Percentiles rank a stretch among this genome's conserved stretches.
Conservation (phyloP, 73 alveolate species). For the Blepharisma japonicum region DNA sequence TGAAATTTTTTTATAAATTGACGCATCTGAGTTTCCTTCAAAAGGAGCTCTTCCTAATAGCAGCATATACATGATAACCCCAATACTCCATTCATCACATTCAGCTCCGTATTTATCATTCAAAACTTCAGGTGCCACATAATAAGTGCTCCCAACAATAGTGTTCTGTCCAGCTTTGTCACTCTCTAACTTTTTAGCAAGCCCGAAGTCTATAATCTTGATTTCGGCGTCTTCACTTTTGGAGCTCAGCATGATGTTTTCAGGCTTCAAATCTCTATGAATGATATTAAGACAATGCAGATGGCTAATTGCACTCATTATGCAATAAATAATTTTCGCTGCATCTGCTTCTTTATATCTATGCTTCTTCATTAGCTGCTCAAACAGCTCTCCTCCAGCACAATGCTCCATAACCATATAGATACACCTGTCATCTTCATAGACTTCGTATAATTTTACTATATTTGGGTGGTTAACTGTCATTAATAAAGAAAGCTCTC, state of each 20-base stretch:
- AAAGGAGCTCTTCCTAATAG: slow-evolving; percentile 67
- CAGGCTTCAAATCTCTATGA: slow-evolving; percentile 26
- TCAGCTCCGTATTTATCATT: slow-evolving; percentile 43
- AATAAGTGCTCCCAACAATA: slow-evolving; percentile 61
- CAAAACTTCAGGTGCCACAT: slow-evolving; percentile 71
- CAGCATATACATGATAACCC: slow-evolving; percentile 50
- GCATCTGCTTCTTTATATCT: slow-evolving; percentile 27
- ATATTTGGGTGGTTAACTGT: slow-evolving; percentile 31
- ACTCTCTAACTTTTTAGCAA: background rate
- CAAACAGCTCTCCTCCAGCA: slow-evolving; percentile 30
- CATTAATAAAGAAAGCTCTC: slow-evolving; percentile 28
- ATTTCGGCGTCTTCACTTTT: slow-evolving; percentile 8
- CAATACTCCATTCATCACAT: slow-evolving; percentile 65
- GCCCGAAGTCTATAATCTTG: slow-evolving; percentile 19
- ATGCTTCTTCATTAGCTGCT: slow-evolving; percentile 19
- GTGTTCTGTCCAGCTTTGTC: slow-evolving; percentile 23
- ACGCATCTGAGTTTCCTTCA: slow-evolving; percentile 42
- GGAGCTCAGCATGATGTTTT: background rate
- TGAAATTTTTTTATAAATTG: slow-evolving; percentile 35
- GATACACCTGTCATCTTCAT: slow-evolving; percentile 14
- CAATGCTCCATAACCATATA: slow-evolving; percentile 30
- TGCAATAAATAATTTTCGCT: slow-evolving; percentile 27
- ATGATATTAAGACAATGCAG: slow-evolving; percentile 24
- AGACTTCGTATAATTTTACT: slow-evolving; percentile 14
- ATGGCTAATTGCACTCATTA: slow-evolving; percentile 32